A percentile compares a stretch with the other conserved stretches of the same genome.
Evolutionary conservation across 1,139 yeast genomes (phyloP).

Genomic region (Ogataea hybrid): DNA sequence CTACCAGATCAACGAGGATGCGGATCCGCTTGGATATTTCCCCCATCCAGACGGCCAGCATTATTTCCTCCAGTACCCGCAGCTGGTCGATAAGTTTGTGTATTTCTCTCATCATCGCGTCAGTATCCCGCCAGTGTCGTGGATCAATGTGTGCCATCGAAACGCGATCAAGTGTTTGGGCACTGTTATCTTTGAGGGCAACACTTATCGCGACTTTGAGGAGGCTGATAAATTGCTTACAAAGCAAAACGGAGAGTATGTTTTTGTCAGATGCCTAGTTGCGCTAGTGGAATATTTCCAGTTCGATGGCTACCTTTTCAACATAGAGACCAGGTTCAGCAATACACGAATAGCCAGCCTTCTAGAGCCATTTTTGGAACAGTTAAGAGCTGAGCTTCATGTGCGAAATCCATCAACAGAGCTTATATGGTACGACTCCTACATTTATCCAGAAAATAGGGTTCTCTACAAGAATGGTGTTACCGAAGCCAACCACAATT

Average conservation of each 20-base stretch:
- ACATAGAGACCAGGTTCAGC: slow-evolving; percentile 35
- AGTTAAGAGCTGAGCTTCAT: slow-evolving; percentile 31
- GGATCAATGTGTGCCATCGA: slow-evolving; percentile 38
- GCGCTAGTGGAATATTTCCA: slow-evolving; percentile 30
- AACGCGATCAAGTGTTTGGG: slow-evolving; percentile 37
- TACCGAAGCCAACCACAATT: slow-evolving; percentile 33
- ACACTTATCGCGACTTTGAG: slow-evolving; percentile 18
- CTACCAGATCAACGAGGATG: slow-evolving; percentile 35
- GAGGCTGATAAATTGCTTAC: slow-evolving; percentile 31
- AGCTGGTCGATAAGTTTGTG: slow-evolving; percentile 36
- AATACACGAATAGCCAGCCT: slow-evolving; percentile 19
- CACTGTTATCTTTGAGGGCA: slow-evolving; percentile 37
- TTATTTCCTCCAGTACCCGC: slow-evolving; percentile 38
- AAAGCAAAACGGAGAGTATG: slow-evolving; percentile 24
- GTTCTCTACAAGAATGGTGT: slow-evolving; percentile 39
- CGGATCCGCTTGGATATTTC: slow-evolving; percentile 35
- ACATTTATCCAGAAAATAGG: slow-evolving; percentile 30
- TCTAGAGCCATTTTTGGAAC: slow-evolving; percentile 31
- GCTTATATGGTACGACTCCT: slow-evolving; percentile 41
- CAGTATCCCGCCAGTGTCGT: slow-evolving; percentile 37
- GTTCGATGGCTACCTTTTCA: slow-evolving; percentile 40
- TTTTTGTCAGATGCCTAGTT: slow-evolving; percentile 29
- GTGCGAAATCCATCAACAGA: slow-evolving; percentile 21
- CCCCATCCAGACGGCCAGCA: slow-evolving; percentile 35
- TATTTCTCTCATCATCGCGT: slow-evolving; percentile 39